Base-by-base conservation (phyloP, 441 rosid species). In the Pelargonium citronellum region DNA sequence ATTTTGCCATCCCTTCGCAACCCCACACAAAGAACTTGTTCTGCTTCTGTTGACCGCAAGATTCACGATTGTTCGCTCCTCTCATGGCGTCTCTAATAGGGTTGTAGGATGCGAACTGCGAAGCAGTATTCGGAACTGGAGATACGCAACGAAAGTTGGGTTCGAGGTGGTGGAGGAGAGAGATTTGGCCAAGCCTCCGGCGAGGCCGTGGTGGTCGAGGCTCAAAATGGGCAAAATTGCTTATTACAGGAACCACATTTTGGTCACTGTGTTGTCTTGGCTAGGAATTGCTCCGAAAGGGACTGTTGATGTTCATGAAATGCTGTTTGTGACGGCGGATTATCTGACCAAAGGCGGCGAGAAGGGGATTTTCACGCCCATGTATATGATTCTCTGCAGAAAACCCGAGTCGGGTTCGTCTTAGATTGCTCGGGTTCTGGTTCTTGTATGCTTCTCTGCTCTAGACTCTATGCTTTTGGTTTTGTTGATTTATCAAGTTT, bases 351-450 rank as follows among this genome's bases (percentile, higher is more conserved):
- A 77, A 55, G 97, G 98, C 0, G 98, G 98, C 3, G 97, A 93
- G 67, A 78, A 85, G 13, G 98, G 89, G 27, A 93, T 93, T 24
- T 93, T 93, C 80, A 43, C 87, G 22, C 96, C 97, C 15, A 91
- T 93, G 98, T 90, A 93, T 77, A 91, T 93, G 97, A 80, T 91
- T 47, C 95, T 93, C 78, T 87, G 91, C 82, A 84, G 89, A 75
- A 93, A 93, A 70, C 98, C 97, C 8, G 82, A 75, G 49, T 7
- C 49, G 49, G 9, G 47, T 11, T 43, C 41, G 41, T 37, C 41
- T 37, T 37, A 37, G 41, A 37, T 11, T 43, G 53, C 53, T 47
- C n/a, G n/a, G n/a, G n/a, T n/a, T n/a, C n/a, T n/a, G n/a, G n/a
- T n/a, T n/a, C n/a, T n/a, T n/a, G n/a, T n/a, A n/a, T n/a, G n/a